These are phyloP conservation scores for Graphiopsis chlorocephala DNA, from an alignment of 2,329 filamentous ascomycete species.

Conservation along the genomic window DNA sequence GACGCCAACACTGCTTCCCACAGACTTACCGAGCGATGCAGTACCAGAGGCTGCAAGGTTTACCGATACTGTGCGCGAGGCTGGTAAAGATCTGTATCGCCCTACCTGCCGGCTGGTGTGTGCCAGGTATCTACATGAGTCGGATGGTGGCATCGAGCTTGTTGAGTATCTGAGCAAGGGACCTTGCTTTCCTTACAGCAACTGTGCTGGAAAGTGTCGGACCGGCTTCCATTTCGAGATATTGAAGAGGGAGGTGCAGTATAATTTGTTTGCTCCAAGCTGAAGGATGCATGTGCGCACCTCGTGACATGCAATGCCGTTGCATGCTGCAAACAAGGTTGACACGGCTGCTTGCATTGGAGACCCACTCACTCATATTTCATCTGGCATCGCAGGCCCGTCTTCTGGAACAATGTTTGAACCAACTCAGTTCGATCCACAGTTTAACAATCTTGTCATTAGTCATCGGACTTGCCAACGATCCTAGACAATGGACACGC, in stretches of 20 bases:
- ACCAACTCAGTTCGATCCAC: neutral
- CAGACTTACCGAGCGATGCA: neutral
- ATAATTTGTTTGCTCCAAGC: neutral
- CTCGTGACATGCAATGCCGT: neutral
- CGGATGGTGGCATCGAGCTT: neutral
- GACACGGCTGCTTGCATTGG: neutral
- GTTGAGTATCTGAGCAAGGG: slow-evolving; percentile 7
- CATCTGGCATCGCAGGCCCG: no score
- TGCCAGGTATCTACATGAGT: slow-evolving; percentile 12
- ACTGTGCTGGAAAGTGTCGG: slow-evolving; percentile 5
- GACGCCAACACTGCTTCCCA: no score
- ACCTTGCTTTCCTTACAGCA: slow-evolving; percentile 11
- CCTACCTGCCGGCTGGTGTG: slow-evolving; percentile 8
- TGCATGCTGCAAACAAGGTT: neutral
- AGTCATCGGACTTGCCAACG: neutral
- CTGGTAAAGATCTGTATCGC: neutral
- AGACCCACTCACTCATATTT: no score
- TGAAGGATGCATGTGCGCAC: neutral
- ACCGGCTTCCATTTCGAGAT: slow-evolving; percentile 8
- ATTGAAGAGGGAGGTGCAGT: neutral
- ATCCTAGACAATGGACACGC: no score
- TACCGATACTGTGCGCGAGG: neutral
- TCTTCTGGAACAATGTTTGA: no score
- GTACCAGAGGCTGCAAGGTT: slow-evolving; percentile 3
- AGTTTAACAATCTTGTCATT: neutral